These are phyloP conservation scores for Aspergillus ibericus DNA, from an alignment of 2,329 filamentous ascomycete genomes.

Conservation along the genomic window DNA sequence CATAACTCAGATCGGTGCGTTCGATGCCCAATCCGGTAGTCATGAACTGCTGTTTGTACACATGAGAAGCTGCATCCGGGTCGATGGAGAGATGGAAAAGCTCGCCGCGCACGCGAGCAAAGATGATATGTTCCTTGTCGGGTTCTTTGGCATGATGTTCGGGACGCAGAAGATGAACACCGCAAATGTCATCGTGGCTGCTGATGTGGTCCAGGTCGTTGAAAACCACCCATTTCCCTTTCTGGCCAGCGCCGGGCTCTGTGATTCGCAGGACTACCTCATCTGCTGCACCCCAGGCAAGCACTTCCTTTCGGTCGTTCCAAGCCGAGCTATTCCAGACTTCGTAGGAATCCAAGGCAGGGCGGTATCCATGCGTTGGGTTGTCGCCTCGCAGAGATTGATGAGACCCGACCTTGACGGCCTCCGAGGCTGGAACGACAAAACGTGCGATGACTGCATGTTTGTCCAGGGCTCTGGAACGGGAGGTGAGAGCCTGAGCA, in stretches of 20 bases:
- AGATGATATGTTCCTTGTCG: slow-evolving; percentile 50
- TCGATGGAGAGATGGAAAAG: slow-evolving; percentile 44
- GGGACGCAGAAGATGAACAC: slow-evolving; percentile 53
- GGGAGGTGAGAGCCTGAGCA: slow-evolving; percentile 56
- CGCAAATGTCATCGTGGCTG: slow-evolving; percentile 60
- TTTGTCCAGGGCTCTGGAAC: slow-evolving; percentile 58
- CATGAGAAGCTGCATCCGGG: slow-evolving; percentile 27
- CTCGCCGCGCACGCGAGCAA: slow-evolving; percentile 58
- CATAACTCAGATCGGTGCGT: slow-evolving; percentile 49
- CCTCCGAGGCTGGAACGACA: slow-evolving; percentile 47
- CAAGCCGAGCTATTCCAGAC: slow-evolving; percentile 48
- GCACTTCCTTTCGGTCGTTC: slow-evolving; percentile 54
- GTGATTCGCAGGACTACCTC: slow-evolving; percentile 54
- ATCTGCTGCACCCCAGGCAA: slow-evolving; percentile 62
- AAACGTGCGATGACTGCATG: slow-evolving; percentile 57
- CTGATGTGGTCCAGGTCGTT: slow-evolving; percentile 52
- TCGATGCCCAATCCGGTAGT: slow-evolving; percentile 49
- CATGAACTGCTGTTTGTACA: slow-evolving; percentile 42
- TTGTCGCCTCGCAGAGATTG: slow-evolving; percentile 48
- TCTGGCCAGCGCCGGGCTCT: slow-evolving; percentile 38
- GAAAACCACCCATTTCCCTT: slow-evolving; percentile 53
- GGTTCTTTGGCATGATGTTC: slow-evolving; percentile 35
- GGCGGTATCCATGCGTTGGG: slow-evolving; percentile 57
- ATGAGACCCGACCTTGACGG: slow-evolving; percentile 38
- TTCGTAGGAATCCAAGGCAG: slow-evolving; percentile 60